phyloP scores from a whole-genome alignment of 1,284 basidiomycete genomes.

The Exobasidium rhododendri region DNA sequence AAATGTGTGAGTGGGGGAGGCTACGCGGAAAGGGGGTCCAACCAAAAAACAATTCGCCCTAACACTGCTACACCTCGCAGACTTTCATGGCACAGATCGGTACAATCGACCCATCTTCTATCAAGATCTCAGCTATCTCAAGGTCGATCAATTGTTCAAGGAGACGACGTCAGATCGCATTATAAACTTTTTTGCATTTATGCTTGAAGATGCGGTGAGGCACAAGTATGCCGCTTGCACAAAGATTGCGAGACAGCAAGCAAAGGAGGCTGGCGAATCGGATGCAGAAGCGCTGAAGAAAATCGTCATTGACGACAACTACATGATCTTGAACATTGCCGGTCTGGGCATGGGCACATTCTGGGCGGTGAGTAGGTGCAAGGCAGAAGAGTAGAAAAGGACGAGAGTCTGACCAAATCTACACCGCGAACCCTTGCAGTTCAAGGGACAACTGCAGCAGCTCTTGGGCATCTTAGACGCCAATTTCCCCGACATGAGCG shows the following conservation, averaged over 20 bases:
- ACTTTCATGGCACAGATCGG: conserved; percentile 50
- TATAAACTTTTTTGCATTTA: conserved; percentile 49
- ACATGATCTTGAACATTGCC: conserved; percentile 50
- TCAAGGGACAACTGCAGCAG: conserved; percentile 39
- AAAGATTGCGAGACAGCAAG: conserved; percentile 8
- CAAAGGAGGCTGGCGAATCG: neutral
- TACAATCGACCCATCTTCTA: conserved; percentile 50
- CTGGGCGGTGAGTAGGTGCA: conserved; percentile 23
- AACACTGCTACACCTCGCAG: neutral
- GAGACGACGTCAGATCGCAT: conserved; percentile 44
- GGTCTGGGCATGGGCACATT: conserved; percentile 46
- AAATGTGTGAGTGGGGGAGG: conserved; percentile 30
- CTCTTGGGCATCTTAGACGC: conserved; percentile 43
- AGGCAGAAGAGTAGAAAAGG: conserved; percentile 27
- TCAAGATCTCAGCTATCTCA: conserved; percentile 47
- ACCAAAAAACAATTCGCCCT: neutral
- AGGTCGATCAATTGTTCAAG: conserved; percentile 32
- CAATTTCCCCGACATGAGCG: conserved; percentile 50
- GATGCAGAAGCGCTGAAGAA: conserved; percentile 13
- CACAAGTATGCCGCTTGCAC: conserved; percentile 42
- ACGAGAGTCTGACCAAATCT: neutral
- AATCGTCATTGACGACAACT: conserved; percentile 48
- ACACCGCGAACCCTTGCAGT: neutral
- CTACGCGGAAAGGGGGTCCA: neutral
- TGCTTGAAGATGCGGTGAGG: conserved; percentile 45